Evolutionary conservation across 192 early-diverging fungal species (phyloP), one percentile per base, ranked within the genome.

Genomic region (Chytriomyces confervae): DNA sequence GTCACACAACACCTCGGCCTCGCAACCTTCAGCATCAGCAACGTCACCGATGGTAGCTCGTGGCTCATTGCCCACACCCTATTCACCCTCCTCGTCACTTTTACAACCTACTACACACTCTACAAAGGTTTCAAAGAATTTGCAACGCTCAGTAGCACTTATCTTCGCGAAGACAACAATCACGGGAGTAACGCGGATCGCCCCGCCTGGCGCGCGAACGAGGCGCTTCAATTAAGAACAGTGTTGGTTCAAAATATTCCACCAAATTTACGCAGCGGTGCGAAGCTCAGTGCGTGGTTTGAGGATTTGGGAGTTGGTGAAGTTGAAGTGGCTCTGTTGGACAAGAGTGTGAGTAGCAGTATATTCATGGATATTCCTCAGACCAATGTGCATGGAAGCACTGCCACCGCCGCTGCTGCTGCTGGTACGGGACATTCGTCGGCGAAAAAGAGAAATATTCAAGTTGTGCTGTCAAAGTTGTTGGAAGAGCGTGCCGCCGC

Each of bases 181-280:
- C 43, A 57, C 44, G 76, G 69, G 11, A 36, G 43, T 43, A 50
- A 50, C 44, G 75, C 66, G 6, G 69, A 61, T 29, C 75, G 81
- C 7, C 68, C 78, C 45, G 72, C 69, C 11, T 85, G 84, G 84
- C 69, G 84, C 5, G 72, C 68, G 45, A 78, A 73, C 47, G 86
- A 88, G 66, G 65, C 79, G 43, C 48, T 87, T 10, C 85, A 88
- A 63, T 68, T 83, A 29, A 73, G 87, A 6, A 88, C 87, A 6
- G 78, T 89, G 6, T 24, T 89, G 27, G 82, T 89, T 24, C 79
- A 79, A 62, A 84, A 89, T 67, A 77, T 89, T 50, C 84, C 87
- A 5, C 64, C 47, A 9, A 73, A 78, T 20, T 72, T 89, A 49
- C 79, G 81, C 10, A 82, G 43, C 50, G 84, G 87, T 48, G 63